These are phyloP conservation scores for Physaria fendleri DNA, from an alignment of 345 rosid species.

Conservation along the genomic window DNA sequence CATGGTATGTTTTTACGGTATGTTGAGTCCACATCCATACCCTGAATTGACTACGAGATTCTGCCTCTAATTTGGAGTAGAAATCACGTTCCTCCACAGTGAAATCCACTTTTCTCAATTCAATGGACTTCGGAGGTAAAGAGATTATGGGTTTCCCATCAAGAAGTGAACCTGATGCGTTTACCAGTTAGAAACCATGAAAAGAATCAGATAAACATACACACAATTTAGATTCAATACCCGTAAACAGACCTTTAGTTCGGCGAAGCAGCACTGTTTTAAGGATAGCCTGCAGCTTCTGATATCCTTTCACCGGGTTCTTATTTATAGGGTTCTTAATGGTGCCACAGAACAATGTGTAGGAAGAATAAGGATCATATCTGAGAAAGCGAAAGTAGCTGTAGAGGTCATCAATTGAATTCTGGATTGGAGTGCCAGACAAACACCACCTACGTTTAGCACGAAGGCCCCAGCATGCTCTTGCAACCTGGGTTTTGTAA, in stretches of 20 bases:
- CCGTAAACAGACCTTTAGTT: slow-evolving; percentile 66
- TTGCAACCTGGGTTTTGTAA: slow-evolving; percentile 91
- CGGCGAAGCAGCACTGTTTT: slow-evolving; percentile 96
- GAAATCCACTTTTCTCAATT: slow-evolving; percentile 79
- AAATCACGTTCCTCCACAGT: slow-evolving; percentile 76
- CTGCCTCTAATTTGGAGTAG: slow-evolving; percentile 69
- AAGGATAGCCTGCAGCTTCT: slow-evolving; percentile 75
- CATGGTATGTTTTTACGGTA: not conserved
- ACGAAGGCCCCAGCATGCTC: slow-evolving; percentile 99
- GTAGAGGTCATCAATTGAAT: slow-evolving; percentile 92
- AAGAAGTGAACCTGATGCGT: slow-evolving; percentile 55
- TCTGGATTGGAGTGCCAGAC: slow-evolving; percentile 98
- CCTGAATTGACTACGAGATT: slow-evolving; percentile 79
- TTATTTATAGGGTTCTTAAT: slow-evolving; percentile 68
- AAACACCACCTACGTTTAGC: slow-evolving; percentile 99
- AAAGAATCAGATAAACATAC: slow-evolving; percentile 8
- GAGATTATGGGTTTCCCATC: slow-evolving; percentile 84
- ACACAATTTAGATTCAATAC: not conserved
- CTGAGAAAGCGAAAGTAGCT: slow-evolving; percentile 96
- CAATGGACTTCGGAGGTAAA: slow-evolving; percentile 71
- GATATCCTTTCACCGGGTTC: slow-evolving; percentile 60
- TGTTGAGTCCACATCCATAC: slow-evolving; percentile 37
- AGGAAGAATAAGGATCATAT: slow-evolving; percentile 74
- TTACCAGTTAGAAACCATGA: slow-evolving; percentile 17
- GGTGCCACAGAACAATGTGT: slow-evolving; percentile 45